phyloP scores from a whole-genome alignment of 129 eudicot species.

The Helichrysum umbraculigerum region DNA sequence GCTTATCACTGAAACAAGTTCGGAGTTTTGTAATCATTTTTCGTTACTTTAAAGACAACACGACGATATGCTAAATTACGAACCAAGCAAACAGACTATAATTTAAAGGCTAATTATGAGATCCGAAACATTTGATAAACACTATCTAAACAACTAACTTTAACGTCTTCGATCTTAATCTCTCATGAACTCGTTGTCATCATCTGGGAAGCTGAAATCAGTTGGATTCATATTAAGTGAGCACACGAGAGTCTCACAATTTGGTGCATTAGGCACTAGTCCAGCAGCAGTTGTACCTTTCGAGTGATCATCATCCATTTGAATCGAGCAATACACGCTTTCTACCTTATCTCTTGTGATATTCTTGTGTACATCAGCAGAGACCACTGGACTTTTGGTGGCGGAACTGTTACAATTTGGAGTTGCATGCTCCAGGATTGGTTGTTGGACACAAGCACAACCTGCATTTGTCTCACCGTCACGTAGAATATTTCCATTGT shows the following conservation, averaged over 20 bases:
- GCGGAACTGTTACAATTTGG: neutral
- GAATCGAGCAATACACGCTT: neutral
- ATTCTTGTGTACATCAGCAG: constrained; percentile 13
- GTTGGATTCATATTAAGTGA: neutral
- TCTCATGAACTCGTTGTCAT: neutral
- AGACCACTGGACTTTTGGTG: neutral
- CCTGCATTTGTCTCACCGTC: neutral
- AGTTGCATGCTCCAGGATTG: neutral
- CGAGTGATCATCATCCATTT: neutral
- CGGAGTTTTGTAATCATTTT: neutral
- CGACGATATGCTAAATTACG: neutral
- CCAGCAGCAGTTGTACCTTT: constrained; percentile 6
- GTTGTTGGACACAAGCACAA: constrained; percentile 31
- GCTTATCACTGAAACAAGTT: constrained; percentile 10
- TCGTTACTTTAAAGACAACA: neutral
- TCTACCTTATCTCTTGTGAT: constrained; percentile 17
- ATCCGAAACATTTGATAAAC: neutral
- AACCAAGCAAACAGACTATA: neutral
- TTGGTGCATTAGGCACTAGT: neutral
- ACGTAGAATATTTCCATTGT: neutral
- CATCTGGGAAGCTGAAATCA: neutral
- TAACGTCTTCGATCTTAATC: neutral
- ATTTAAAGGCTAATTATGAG: neutral
- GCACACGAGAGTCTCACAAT: neutral
- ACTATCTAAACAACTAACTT: neutral